These are phyloP conservation scores for Salix udensis DNA, from an alignment of 345 rosid species.

Conservation along the genomic window DNA sequence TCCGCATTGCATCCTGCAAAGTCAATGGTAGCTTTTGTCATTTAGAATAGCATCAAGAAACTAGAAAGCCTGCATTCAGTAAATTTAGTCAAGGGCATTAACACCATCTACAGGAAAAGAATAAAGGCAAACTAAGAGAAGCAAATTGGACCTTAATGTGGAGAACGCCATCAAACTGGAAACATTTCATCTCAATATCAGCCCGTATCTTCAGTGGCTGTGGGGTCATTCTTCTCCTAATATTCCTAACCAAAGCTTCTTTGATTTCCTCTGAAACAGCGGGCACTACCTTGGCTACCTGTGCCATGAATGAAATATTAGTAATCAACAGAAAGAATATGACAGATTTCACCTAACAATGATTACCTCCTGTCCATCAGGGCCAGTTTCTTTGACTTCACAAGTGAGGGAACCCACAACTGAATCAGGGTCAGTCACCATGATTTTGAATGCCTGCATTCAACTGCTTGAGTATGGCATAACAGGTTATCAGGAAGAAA, in stretches of 20 bases:
- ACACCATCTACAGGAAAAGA: background rate
- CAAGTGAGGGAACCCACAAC: conserved; percentile 72
- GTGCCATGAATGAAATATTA: conserved; percentile 9
- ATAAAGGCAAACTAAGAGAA: background rate
- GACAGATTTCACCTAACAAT: conserved; percentile 3
- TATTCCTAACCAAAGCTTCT: conserved; percentile 76
- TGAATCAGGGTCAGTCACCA: conserved; percentile 87
- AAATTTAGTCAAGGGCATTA: background rate
- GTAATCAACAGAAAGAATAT: conserved; percentile 1
- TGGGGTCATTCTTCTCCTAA: conserved; percentile 95
- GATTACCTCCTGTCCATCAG: conserved; percentile 84
- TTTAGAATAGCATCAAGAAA: background rate
- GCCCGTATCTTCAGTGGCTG: conserved; percentile 94
- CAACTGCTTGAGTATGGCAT: background rate
- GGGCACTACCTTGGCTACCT: conserved; percentile 78
- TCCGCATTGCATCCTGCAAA: conserved; percentile 85
- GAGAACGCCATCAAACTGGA: conserved; percentile 94
- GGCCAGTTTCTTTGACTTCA: conserved; percentile 80
- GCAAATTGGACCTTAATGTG: conserved; percentile 72
- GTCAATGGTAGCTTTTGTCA: conserved; percentile 9
- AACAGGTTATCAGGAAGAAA: background rate
- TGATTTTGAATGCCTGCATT: conserved; percentile 81
- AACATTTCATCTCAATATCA: conserved; percentile 95
- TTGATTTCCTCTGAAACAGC: conserved; percentile 86
- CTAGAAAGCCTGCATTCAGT: background rate